A percentile compares a stretch with the other conserved stretches of the same genome.
Conservation (phyloP, 192 early-diverging fungal species). For the Physocladia obscura region DNA sequence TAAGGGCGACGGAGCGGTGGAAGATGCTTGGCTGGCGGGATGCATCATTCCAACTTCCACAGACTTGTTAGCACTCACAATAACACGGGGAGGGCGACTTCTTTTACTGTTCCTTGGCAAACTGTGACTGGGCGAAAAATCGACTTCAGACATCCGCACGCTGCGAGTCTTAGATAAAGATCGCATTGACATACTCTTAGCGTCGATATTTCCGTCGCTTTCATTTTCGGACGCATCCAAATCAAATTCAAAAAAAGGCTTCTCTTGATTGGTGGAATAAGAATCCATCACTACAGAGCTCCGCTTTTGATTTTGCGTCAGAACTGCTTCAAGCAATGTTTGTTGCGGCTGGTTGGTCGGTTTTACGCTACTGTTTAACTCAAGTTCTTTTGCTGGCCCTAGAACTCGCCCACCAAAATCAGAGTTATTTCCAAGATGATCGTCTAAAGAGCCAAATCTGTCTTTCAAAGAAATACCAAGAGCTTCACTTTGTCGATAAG, state of each 20-base stretch:
- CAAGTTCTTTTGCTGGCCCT: too few relatives aligned
- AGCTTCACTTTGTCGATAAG: not conserved
- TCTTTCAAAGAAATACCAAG: slow-evolving; percentile 22
- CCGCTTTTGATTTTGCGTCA: slow-evolving; percentile 4
- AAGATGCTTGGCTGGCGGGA: slow-evolving; percentile 5
- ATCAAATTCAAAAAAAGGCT: not conserved
- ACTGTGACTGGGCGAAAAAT: slow-evolving; percentile 8
- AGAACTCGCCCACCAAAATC: too few relatives aligned
- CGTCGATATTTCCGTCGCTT: slow-evolving; percentile 13
- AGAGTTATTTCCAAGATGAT: too few relatives aligned
- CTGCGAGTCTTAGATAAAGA: slow-evolving; percentile 10
- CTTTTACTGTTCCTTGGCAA: not conserved
- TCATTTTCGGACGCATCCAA: slow-evolving; percentile 3
- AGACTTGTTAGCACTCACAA: slow-evolving; percentile 42
- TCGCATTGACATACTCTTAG: slow-evolving; percentile 7
- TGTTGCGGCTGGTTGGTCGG: not conserved
- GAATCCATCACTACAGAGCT: slow-evolving; percentile 7
- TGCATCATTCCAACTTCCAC: slow-evolving; percentile 47
- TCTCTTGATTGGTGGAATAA: not conserved
- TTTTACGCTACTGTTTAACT: not conserved
- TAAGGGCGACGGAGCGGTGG: slow-evolving; percentile 19
- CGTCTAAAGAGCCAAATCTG: not conserved
- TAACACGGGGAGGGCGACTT: slow-evolving; percentile 40
- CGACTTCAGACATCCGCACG: not conserved
- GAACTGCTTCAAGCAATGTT: not conserved